A percentile compares a stretch with the other conserved stretches of the same genome.
Evolutionary conservation across 345 rosid genomes (phyloP).

Genomic region (Rhodomyrtus tomentosa): DNA sequence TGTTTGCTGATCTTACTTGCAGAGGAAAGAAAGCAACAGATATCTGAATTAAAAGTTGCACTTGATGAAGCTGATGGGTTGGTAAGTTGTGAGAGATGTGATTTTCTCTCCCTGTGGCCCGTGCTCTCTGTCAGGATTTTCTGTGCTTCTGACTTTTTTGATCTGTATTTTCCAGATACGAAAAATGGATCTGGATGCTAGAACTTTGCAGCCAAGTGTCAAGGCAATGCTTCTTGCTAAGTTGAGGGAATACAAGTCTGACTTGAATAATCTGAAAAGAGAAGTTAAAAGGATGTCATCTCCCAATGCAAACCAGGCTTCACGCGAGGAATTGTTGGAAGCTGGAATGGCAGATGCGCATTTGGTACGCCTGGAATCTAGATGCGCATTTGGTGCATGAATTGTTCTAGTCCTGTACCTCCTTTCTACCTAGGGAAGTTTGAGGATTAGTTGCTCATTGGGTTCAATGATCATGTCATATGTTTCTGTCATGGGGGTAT

Average conservation of each 20-base stretch:
- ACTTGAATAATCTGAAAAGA: constrained; percentile 68
- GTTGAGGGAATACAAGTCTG: constrained; percentile 80
- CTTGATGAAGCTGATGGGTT: constrained; percentile 78
- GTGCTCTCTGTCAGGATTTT: background rate
- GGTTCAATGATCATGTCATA: background rate
- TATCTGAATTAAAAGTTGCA: constrained; percentile 56
- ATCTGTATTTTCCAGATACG: constrained; percentile 32
- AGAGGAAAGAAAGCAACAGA: constrained; percentile 49
- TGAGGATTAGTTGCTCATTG: background rate
- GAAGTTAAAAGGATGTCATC: constrained; percentile 57
- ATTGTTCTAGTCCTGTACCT: background rate
- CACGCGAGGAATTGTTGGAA: constrained; percentile 59
- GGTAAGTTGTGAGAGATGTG: constrained; percentile 18
- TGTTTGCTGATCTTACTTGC: constrained; percentile 1
- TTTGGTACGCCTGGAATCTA: constrained; percentile 21
- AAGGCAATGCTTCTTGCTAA: constrained; percentile 82
- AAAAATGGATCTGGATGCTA: constrained; percentile 89
- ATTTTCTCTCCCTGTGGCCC: background rate
- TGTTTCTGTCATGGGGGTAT: background rate
- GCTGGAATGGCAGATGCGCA: constrained; percentile 42
- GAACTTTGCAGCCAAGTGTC: constrained; percentile 67
- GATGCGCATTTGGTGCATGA: background rate
- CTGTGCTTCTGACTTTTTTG: background rate
- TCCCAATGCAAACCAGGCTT: constrained; percentile 31
- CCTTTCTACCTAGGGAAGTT: background rate